Evolutionary conservation across 164 flowering plant species (phyloP).

Genomic region (Nymphaea colorata): DNA sequence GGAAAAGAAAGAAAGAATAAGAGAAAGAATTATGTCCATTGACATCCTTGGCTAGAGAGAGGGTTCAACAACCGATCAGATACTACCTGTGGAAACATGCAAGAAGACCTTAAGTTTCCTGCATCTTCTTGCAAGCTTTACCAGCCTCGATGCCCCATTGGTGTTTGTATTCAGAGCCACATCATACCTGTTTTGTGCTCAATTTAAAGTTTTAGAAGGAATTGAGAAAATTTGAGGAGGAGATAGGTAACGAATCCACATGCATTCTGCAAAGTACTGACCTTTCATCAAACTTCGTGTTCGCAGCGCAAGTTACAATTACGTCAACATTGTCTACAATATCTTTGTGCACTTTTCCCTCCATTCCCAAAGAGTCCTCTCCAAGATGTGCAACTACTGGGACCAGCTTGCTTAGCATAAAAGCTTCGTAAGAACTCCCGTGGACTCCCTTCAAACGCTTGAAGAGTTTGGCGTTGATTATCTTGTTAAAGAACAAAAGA

Average conservation of each 20-base stretch:
- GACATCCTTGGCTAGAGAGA: too few species aligned
- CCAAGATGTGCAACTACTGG: constrained; percentile 74
- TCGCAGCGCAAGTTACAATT: constrained; percentile 82
- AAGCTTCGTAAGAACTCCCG: constrained; percentile 60
- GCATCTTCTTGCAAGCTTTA: constrained; percentile 60
- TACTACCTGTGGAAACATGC: constrained; percentile 69
- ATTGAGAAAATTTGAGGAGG: too few species aligned
- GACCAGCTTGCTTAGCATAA: constrained; percentile 77
- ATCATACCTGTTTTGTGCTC: constrained; percentile 38
- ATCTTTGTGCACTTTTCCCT: constrained; percentile 22
- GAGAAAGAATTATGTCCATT: too few species aligned
- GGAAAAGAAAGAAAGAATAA: too few species aligned
- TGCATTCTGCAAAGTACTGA: constrained; percentile 4
- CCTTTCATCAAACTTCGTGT: constrained; percentile 93
- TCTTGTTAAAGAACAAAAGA: constrained; percentile 16
- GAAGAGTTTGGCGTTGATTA: constrained; percentile 65
- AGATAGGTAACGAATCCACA: too few species aligned
- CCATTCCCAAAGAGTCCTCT: constrained; percentile 54
- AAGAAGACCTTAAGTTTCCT: constrained; percentile 52
- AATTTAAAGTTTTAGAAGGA: too few species aligned
- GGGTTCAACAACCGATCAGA: too few species aligned
- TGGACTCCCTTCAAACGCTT: constrained; percentile 42
- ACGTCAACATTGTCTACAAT: constrained; percentile 57
- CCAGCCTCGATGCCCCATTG: constrained; percentile 41
- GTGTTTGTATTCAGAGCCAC: constrained; percentile 59